Conservation (phyloP, 1,284 basidiomycete species). For the Amylostereum areolatum region DNA sequence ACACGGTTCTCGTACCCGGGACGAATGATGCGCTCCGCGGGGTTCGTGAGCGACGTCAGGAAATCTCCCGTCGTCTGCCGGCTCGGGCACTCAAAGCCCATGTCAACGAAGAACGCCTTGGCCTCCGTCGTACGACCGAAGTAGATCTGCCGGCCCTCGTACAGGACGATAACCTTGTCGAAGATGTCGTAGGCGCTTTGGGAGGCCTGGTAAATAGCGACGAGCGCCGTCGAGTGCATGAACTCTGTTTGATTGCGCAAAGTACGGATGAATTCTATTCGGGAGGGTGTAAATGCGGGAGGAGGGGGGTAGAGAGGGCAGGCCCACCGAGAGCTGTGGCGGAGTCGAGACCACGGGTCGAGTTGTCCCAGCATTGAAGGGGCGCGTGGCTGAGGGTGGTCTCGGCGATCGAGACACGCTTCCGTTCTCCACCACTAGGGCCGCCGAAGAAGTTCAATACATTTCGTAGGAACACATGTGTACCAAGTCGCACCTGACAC, state of each 20-base stretch:
- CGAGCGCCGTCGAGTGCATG: conserved; percentile 53
- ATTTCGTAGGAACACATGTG: too few relatives aligned
- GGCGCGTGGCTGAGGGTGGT: conserved; percentile 20
- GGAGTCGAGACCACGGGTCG: conserved; percentile 69
- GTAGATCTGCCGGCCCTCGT: conserved; percentile 69
- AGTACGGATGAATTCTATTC: conserved; percentile 37
- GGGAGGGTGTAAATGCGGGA: too few relatives aligned
- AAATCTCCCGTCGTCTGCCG: conserved; percentile 69
- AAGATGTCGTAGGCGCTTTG: conserved; percentile 47
- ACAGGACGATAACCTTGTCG: conserved; percentile 65
- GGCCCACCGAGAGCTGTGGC: conserved; percentile 65
- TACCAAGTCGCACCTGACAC: too few relatives aligned
- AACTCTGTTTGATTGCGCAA: conserved; percentile 47
- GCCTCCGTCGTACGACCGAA: conserved; percentile 60
- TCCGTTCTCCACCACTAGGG: conserved; percentile 39
- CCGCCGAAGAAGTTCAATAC: not conserved
- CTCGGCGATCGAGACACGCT: conserved; percentile 55
- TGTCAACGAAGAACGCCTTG: conserved; percentile 57
- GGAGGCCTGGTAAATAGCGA: conserved; percentile 66
- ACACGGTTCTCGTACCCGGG: conserved; percentile 39
- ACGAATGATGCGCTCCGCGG: conserved; percentile 48
- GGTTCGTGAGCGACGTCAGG: conserved; percentile 53
- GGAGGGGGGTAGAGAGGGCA: too few relatives aligned
- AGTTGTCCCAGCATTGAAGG: conserved; percentile 39
- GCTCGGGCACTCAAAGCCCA: conserved; percentile 58